phyloP scores from a whole-genome alignment of 805 yeast species.

The Scheffersomyces spartinae region DNA sequence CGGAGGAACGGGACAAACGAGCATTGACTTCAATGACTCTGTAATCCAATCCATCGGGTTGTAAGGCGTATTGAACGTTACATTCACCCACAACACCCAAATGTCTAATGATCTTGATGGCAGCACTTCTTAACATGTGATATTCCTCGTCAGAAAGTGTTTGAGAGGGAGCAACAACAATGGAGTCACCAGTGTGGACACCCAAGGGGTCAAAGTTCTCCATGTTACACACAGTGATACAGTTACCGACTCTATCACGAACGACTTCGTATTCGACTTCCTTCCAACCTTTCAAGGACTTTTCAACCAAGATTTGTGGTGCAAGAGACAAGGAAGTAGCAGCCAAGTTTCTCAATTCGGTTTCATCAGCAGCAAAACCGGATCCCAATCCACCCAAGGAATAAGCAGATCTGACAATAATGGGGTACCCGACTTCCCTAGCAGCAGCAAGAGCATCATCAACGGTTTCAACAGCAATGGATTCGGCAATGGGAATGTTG shows the following conservation, averaged over 20 bases:
- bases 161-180: slow-evolving; percentile 98
- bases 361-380: slow-evolving; percentile 81
- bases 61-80: slow-evolving; percentile 93
- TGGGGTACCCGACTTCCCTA: slow-evolving; percentile 79
- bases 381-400: slow-evolving; percentile 98
- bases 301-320: slow-evolving; percentile 93
- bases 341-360: slow-evolving; percentile 77
- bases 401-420: slow-evolving; percentile 94
- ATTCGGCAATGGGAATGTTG: slow-evolving; percentile 92
- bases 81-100: slow-evolving; percentile 99
- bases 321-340: slow-evolving; percentile 82
- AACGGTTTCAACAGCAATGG: slow-evolving; percentile 87
- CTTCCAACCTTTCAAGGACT: slow-evolving; percentile 97
- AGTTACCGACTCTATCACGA: slow-evolving; percentile 90
- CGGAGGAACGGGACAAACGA: slow-evolving; percentile 92
- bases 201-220: slow-evolving; percentile 98
- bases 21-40: slow-evolving; percentile 98
- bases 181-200: slow-evolving; percentile 97
- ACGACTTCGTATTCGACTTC: slow-evolving; percentile 98
- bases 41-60: slow-evolving; percentile 91
- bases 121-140: slow-evolving; percentile 96
- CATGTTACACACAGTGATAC: slow-evolving; percentile 98
- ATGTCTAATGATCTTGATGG: slow-evolving; percentile 94
- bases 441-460: slow-evolving; percentile 95
- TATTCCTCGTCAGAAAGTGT: slow-evolving; percentile 94